Percentiles rank a stretch among this genome's conserved stretches.
These are phyloP conservation scores for Magnusiomyces suaveolens DNA, from an alignment of 1,139 yeast species.

Conservation along the genomic window DNA sequence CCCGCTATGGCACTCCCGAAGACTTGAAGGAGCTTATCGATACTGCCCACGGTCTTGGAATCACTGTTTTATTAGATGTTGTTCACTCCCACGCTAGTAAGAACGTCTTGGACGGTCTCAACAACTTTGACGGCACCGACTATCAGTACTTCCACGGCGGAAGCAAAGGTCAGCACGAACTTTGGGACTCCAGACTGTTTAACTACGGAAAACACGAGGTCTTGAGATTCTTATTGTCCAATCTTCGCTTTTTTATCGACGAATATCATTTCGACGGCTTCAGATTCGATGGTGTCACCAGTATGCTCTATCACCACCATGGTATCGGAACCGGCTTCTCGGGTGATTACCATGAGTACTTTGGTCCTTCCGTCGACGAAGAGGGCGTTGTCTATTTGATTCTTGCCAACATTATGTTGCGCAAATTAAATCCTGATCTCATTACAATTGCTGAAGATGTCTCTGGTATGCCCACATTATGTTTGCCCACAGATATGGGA, in stretches of 20 bases:
- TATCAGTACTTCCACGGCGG: conserved; percentile 91
- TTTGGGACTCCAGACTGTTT: conserved; percentile 93
- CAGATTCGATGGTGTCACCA: conserved; percentile 93
- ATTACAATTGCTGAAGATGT: conserved; percentile 94
- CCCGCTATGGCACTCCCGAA: conserved; percentile 91
- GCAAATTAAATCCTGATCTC: conserved; percentile 45
- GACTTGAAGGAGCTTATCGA: conserved; percentile 85
- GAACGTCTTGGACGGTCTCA: conserved; percentile 87
- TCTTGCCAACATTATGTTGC: conserved; percentile 73
- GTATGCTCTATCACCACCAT: conserved; percentile 85
- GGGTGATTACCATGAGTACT: conserved; percentile 88
- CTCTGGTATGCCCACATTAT: conserved; percentile 92
- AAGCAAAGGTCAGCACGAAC: conserved; percentile 70
- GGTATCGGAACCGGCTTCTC: conserved; percentile 84
- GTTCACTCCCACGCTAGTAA: conserved; percentile 96
- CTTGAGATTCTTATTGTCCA: conserved; percentile 75
- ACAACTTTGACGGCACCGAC: conserved; percentile 91
- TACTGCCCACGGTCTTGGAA: conserved; percentile 82
- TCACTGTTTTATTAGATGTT: conserved; percentile 77
- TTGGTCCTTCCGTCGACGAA: conserved; percentile 70
- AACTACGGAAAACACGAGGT: conserved; percentile 89
- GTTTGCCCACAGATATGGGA: conserved; percentile 61
- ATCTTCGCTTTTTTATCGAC: conserved; percentile 74
- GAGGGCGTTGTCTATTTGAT: conserved; percentile 82
- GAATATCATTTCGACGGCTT: conserved; percentile 88